Evolutionary conservation across 2,329 filamentous ascomycete genomes (phyloP), one percentile per base, ranked within the genome.

Genomic region (Rutstroemia sp.): DNA sequence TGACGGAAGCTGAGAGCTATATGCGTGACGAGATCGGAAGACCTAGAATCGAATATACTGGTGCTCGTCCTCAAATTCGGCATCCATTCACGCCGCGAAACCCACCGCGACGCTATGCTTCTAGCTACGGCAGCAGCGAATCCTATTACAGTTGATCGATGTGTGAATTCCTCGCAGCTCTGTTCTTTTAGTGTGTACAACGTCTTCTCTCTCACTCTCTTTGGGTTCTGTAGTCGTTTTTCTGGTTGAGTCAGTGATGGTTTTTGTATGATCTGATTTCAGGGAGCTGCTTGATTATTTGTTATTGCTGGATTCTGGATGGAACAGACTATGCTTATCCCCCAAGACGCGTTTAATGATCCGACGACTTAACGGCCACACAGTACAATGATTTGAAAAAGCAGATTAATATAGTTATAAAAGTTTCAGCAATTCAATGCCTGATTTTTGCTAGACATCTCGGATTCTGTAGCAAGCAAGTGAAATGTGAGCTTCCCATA

Each of bases 71-170:
- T 44, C 53, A 56, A 30, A 51, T 56, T 16, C 27, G 38, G 12
- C 30, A 57, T 54, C 50, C 50, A 2, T 57, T 54, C 46, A 30
- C 19, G 2, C 25, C 38, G 19, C 50, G 53, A 55, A 36, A 19
- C 17, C 47, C 47, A 44, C 47, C 54, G 21, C 54, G 30, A 39
- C 56, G 38, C 27, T 58, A 58, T 50, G 6, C 38, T 47, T 34
- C 47, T 40, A 54, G 47, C 23, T 50, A 54, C 38, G 47, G 48
- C 27, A 46, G 45, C 39, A 44, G 19, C 12, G 10, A 23, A 8
- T 23, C 44, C 21, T 47, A 14, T 10, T 47, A 46, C 12, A 12
- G 30, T 34, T 34, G 30, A 34, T 34, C 9, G 10, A 34, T 34
- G 30, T 34, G 30, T 42, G 17, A 19, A 8, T 5, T n/a, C 16